Evolutionary conservation across 306 rosid species (phyloP).

Genomic region (Dicorynia guianensis): DNA sequence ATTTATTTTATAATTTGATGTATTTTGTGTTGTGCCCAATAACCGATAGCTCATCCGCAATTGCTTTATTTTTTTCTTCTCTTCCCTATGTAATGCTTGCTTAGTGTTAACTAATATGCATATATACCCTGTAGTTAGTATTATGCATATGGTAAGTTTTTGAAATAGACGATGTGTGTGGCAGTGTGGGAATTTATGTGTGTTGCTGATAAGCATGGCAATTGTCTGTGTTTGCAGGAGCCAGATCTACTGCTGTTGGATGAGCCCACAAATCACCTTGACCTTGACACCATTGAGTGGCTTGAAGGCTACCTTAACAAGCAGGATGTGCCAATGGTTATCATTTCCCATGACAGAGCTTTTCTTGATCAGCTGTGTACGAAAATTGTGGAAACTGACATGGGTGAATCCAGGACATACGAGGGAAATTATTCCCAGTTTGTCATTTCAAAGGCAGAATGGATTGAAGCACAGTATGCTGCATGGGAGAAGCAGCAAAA

Average conservation of each 20-base stretch:
- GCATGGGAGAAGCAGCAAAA: slow-evolving; percentile 99
- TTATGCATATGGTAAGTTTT: slow-evolving; percentile 13
- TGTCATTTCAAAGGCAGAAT: slow-evolving; percentile 73
- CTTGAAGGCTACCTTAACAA: slow-evolving; percentile 83
- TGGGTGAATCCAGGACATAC: slow-evolving; percentile 88
- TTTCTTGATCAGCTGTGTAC: slow-evolving; percentile 98
- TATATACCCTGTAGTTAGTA: slow-evolving; percentile 15
- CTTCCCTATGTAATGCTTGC: slow-evolving; percentile 14
- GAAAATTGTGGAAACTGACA: slow-evolving; percentile 97
- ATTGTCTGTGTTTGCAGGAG: slow-evolving; percentile 65
- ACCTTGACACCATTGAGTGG: slow-evolving; percentile 99
- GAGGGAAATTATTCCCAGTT: slow-evolving; percentile 91
- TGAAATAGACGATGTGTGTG: slow-evolving; percentile 25
- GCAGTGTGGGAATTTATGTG: slow-evolving; percentile 23
- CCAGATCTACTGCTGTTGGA: slow-evolving; percentile 92
- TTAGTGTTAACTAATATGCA: slow-evolving; percentile 4
- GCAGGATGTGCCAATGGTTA: slow-evolving; percentile 98
- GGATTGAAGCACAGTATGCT: slow-evolving; percentile 90
- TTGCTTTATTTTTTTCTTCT: background rate
- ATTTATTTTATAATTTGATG: background rate
- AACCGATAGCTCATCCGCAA: background rate
- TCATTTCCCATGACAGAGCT: slow-evolving; percentile 97
- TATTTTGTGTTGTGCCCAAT: background rate
- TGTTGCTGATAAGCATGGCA: slow-evolving; percentile 19
- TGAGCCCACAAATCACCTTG: slow-evolving; percentile 97